Percentiles rank a stretch among this genome's conserved stretches.
Evolutionary conservation across 176 grass and related monocot genomes (phyloP).

Genomic region (Musa troglodytarum): DNA sequence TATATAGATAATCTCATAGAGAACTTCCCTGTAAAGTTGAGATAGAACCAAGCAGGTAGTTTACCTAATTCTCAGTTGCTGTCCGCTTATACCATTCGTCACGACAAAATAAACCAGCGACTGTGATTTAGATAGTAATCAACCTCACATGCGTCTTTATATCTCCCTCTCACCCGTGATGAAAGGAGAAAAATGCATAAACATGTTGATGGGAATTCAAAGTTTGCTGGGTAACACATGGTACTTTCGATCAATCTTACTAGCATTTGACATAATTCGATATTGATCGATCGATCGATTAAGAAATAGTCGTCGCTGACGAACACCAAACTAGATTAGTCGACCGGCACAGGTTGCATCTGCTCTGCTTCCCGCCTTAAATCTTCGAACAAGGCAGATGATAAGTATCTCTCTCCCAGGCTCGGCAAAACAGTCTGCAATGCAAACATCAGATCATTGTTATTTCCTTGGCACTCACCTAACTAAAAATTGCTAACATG

Average conservation of each 20-base stretch:
- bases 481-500: background rate
- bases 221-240: too few relatives aligned
- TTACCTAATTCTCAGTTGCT: too few relatives aligned
- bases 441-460: background rate
- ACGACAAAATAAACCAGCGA: too few relatives aligned
- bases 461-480: slow-evolving; percentile 4
- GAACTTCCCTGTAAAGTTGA: too few relatives aligned
- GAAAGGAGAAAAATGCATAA: too few relatives aligned
- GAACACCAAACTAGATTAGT: slow-evolving; percentile 28
- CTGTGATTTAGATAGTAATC: too few relatives aligned
- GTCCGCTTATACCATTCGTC: too few relatives aligned
- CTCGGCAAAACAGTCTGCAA: slow-evolving; percentile 80
- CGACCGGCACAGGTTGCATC: slow-evolving; percentile 65
- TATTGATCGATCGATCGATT: slow-evolving; percentile 1
- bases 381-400: slow-evolving; percentile 60
- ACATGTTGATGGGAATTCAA: too few relatives aligned
- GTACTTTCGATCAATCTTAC: background rate
- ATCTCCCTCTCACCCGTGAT: too few relatives aligned
- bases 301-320: background rate
- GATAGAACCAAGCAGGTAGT: too few relatives aligned
- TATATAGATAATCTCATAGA: too few relatives aligned
- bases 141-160: too few relatives aligned
- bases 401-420: slow-evolving; percentile 73
- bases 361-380: slow-evolving; percentile 70
- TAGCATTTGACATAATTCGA: background rate